Evolutionary conservation across 176 grass and related monocot species (phyloP).

Genomic region (Carex scoparia): DNA sequence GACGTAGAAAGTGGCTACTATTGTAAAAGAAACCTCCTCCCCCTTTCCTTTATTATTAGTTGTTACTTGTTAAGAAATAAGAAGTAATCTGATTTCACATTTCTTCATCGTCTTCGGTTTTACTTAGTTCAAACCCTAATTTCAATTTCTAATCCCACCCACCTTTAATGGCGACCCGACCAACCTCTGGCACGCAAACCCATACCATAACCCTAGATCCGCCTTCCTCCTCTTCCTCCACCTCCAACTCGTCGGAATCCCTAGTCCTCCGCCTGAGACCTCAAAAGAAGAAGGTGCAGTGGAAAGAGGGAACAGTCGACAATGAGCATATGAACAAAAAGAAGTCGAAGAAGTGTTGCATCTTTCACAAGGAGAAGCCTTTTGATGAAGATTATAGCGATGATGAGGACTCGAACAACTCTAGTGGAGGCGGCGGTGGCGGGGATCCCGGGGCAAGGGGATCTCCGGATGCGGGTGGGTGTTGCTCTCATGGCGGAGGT

Average conservation of each 20-base stretch:
- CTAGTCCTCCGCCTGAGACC: slow-evolving; percentile 69
- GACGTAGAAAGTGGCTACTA: not conserved
- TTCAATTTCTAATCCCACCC: not conserved
- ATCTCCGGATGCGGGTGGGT: slow-evolving; percentile 14
- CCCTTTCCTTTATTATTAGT: not conserved
- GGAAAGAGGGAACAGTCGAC: slow-evolving; percentile 95
- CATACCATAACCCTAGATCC: slow-evolving; percentile 57
- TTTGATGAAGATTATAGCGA: slow-evolving; percentile 96
- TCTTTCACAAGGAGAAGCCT: slow-evolving; percentile 90
- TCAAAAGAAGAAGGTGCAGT: slow-evolving; percentile 88
- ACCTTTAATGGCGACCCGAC: slow-evolving; percentile 10
- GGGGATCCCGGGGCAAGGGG: slow-evolving; percentile 13
- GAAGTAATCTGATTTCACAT: not conserved
- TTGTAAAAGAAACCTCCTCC: not conserved
- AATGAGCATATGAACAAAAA: slow-evolving; percentile 90
- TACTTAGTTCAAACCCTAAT: slow-evolving; percentile 18
- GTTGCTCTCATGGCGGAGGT: slow-evolving; percentile 40
- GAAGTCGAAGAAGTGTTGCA: slow-evolving; percentile 96
- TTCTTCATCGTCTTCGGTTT: not conserved
- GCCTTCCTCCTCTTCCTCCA: slow-evolving; percentile 28
- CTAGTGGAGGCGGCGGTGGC: slow-evolving; percentile 8
- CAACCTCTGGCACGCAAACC: slow-evolving; percentile 16
- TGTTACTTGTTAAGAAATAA: not conserved
- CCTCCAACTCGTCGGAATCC: slow-evolving; percentile 30
- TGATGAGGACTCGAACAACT: slow-evolving; percentile 40